Evolutionary conservation across 352 stramenopile species (phyloP), one percentile per base, ranked within the genome.

Genomic region (Globisporangium abappressorium): DNA sequence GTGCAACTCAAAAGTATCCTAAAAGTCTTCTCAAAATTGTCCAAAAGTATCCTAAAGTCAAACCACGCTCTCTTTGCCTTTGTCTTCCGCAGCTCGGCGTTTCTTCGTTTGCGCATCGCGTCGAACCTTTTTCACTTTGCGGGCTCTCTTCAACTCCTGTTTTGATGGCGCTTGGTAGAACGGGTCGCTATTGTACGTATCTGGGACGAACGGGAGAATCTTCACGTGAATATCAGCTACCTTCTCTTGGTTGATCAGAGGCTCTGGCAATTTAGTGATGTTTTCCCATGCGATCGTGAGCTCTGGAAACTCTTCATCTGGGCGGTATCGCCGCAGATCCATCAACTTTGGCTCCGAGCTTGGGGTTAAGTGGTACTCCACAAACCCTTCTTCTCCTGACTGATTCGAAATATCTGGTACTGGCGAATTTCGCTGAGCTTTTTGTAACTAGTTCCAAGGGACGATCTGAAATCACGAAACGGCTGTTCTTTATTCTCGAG

Each of bases 341-440:
- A 58, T 22, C 9, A 58, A 9, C 24, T 36, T 58, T 4, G 53
- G 24, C 15, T 33, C 53, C 5, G 53, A 58, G 2, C 22, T 38
- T 4, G 53, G 24, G 6, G 53, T 58, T 30, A 7, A 1, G 7
- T 24, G 26, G 53, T 24, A 58, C 26, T 58, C 53, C 24, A 58
- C 22, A 12, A 58, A 0, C 53, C 53, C 53, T 30, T 30, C 26
- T 33, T 58, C 11, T 12, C 30, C 1, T 11, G 4, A 24, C 24
- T 18, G 24, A 58, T 20, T 9, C 53, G 53, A n/a, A 58, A 38
- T 15, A 20, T 36, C 53, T 58, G 53, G 53, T 58, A 58, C 26
- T 58, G 6, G 3, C 53, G 26, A 11, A 58, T 33, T 26, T 24
- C 53, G 20, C 2, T n/a, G 0, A 58, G 24, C 26, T 58, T 58